phyloP scores from a whole-genome alignment of 352 stramenopile species.

The Phytophthora sojae region DNA sequence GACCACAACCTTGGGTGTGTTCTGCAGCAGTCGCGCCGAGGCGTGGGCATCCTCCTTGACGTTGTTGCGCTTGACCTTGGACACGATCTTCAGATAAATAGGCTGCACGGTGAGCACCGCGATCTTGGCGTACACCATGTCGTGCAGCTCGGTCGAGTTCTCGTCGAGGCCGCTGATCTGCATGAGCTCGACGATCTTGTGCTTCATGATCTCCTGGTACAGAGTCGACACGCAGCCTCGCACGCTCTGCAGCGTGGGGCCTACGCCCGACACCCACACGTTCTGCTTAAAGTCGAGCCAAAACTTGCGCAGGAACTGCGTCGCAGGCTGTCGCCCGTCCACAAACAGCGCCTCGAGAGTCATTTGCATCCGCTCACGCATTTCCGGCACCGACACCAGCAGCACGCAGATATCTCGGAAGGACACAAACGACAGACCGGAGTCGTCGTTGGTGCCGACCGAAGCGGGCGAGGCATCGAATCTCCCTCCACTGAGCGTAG shows the following conservation, averaged over 20 bases:
- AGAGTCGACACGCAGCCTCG: slow-evolving; percentile 42
- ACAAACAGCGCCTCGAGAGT: slow-evolving; percentile 58
- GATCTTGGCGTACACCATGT: slow-evolving; percentile 45
- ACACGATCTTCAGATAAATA: slow-evolving; percentile 44
- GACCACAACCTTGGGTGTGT: slow-evolving; percentile 20
- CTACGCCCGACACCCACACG: slow-evolving; percentile 33
- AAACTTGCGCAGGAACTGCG: slow-evolving; percentile 52
- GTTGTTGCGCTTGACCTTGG: slow-evolving; percentile 49
- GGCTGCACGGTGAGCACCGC: slow-evolving; percentile 48
- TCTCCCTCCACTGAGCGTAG: slow-evolving; percentile 18
- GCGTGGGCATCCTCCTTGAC: slow-evolving; percentile 36
- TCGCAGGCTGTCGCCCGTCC: slow-evolving; percentile 45
- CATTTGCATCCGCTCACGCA: slow-evolving; percentile 48
- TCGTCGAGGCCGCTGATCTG: slow-evolving; percentile 58
- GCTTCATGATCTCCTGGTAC: slow-evolving; percentile 42
- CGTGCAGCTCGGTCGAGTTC: slow-evolving; percentile 37
- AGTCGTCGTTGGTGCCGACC: slow-evolving; percentile 28
- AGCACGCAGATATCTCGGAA: slow-evolving; percentile 61
- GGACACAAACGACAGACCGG: slow-evolving; percentile 46
- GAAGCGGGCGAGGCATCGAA: slow-evolving; percentile 14
- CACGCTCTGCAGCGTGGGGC: slow-evolving; percentile 36
- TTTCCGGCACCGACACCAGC: slow-evolving; percentile 36
- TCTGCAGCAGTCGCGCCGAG: slow-evolving; percentile 28
- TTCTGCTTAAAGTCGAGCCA: slow-evolving; percentile 61
- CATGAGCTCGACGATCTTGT: slow-evolving; percentile 51